Conservation (phyloP, 1,284 basidiomycete species). For the Cutaneotrichosporon mucoides region DNA sequence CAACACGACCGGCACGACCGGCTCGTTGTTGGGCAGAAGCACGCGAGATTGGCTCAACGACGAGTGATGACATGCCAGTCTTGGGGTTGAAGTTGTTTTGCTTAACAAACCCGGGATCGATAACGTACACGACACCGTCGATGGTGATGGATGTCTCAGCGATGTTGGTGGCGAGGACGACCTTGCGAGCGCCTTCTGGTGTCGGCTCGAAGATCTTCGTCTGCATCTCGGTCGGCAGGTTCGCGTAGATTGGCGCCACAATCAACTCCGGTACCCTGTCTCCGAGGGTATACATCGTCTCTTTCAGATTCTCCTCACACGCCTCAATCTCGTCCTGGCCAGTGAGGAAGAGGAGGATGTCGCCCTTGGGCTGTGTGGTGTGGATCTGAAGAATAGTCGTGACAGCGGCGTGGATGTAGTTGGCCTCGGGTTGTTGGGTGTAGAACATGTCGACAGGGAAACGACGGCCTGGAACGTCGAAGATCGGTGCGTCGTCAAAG, state of each 20-base stretch:
- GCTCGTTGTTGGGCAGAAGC: slow-evolving; percentile 97
- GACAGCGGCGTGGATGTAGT: slow-evolving; percentile 97
- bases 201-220: slow-evolving; percentile 99
- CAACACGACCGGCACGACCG: slow-evolving; percentile 93
- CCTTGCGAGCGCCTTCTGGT: slow-evolving; percentile 90
- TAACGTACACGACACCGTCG: slow-evolving; percentile 95
- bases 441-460: slow-evolving; percentile 99
- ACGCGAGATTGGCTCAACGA: slow-evolving; percentile 90
- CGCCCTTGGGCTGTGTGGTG: slow-evolving; percentile 96
- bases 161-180: slow-evolving; percentile 97
- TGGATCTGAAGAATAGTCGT: slow-evolving; percentile 99
- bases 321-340: slow-evolving; percentile 99
- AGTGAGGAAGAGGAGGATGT: slow-evolving; percentile 95
- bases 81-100: slow-evolving; percentile 96
- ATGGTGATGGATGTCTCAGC: slow-evolving; percentile 98
- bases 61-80: slow-evolving; percentile 91
- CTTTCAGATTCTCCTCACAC: slow-evolving; percentile 89
- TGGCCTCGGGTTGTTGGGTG: slow-evolving; percentile 94
- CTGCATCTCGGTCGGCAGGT: slow-evolving; percentile 97
- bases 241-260: slow-evolving; percentile 96
- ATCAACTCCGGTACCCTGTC: slow-evolving; percentile 95
- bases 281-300: slow-evolving; percentile 88
- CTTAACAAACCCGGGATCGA: slow-evolving; percentile 96
- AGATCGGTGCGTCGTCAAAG: slow-evolving; percentile 90
- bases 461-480: slow-evolving; percentile 92